Evolutionary conservation across 2,329 filamentous ascomycete genomes (phyloP).

Genomic region (Nannizziopsis barbatae): DNA sequence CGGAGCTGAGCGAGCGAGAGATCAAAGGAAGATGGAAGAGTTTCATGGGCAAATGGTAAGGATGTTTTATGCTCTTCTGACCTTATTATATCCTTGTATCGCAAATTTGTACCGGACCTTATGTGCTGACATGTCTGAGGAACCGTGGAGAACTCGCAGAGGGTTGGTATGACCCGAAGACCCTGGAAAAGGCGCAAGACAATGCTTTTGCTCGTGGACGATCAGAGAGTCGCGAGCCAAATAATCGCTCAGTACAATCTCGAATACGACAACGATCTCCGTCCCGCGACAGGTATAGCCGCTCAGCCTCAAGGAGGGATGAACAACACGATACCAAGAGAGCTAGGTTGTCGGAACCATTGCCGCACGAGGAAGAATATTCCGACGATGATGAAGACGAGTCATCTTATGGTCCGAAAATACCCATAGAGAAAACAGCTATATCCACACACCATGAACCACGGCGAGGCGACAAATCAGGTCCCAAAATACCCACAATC

Average conservation of each 20-base stretch:
- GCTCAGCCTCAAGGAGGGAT: neutral
- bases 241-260: constrained; percentile 1
- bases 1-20: constrained; percentile 62
- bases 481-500: constrained; percentile 54
- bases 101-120: neutral
- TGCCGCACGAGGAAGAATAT: neutral
- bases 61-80: neutral
- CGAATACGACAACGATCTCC: constrained; percentile 14
- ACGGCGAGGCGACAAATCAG: constrained; percentile 29
- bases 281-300: constrained; percentile 15
- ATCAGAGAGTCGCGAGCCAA: neutral
- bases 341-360: neutral
- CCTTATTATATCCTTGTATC: neutral
- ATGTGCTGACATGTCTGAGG: constrained; percentile 46
- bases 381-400: constrained; percentile 41
- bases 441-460: neutral
- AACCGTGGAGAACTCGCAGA: constrained; percentile 77
- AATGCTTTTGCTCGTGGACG: constrained; percentile 15
- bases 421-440: constrained; percentile 18
- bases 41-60: constrained; percentile 75
- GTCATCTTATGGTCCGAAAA: constrained; percentile 50
- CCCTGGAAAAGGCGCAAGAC: constrained; percentile 45
- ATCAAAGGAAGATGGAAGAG: constrained; percentile 82
- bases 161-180: constrained; percentile 84
- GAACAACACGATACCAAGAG: neutral